These are phyloP conservation scores for Russula compacta DNA, from an alignment of 768 basidiomycete species.

Conservation along the genomic window DNA sequence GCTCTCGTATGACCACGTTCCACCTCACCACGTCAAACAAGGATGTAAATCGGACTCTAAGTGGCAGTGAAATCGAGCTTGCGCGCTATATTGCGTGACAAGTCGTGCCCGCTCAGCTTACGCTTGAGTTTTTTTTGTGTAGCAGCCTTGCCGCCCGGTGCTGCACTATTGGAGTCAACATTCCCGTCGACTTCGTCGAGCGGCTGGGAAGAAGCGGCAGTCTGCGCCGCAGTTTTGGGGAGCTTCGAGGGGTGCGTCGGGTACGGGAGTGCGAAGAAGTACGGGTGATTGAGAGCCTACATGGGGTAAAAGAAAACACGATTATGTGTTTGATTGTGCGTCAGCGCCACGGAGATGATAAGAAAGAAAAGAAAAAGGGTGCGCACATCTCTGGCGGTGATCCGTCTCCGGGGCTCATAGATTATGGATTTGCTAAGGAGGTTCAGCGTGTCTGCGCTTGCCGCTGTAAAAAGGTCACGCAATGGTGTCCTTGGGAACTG, in stretches of 20 bases:
- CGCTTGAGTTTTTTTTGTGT: constrained; percentile 56
- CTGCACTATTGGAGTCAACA: constrained; percentile 42
- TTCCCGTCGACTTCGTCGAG: constrained; percentile 76
- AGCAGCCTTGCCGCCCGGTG: constrained; percentile 43
- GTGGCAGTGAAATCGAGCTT: constrained; percentile 59
- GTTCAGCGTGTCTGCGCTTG: constrained; percentile 76
- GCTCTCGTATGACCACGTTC: background rate
- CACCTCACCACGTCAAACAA: background rate
- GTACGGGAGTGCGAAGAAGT: constrained; percentile 78
- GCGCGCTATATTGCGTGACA: constrained; percentile 52
- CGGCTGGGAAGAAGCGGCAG: constrained; percentile 40
- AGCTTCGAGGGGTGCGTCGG: constrained; percentile 85
- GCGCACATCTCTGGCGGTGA: constrained; percentile 69
- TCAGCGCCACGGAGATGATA: no score
- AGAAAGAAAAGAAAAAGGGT: background rate
- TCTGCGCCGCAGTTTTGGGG: constrained; percentile 52
- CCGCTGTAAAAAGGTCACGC: constrained; percentile 84
- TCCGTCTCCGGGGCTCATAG: constrained; percentile 80
- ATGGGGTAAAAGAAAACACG: background rate
- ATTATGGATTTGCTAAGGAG: constrained; percentile 69
- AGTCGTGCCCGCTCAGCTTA: constrained; percentile 49
- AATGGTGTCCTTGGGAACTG: constrained; percentile 78
- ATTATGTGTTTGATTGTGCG: no score
- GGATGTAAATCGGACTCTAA: background rate
- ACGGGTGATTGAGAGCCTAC: constrained; percentile 79